phyloP scores from a whole-genome alignment of 2,329 filamentous ascomycete genomes.

The Alternaria rosae region DNA sequence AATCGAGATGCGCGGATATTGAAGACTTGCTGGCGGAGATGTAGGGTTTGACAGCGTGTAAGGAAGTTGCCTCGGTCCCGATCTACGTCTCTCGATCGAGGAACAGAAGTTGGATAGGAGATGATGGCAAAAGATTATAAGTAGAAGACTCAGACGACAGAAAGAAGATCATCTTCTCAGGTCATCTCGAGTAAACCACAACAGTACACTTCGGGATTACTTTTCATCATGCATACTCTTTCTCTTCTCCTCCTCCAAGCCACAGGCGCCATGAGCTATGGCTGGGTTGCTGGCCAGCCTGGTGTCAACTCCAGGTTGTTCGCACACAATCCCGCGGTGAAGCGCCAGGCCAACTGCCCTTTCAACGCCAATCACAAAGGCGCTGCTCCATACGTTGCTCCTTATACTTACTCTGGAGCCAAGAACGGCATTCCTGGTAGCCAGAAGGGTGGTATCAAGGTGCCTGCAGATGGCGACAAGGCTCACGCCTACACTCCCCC shows the following conservation, averaged over 20 bases:
- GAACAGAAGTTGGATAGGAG: background rate
- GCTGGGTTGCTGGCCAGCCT: conserved; percentile 28
- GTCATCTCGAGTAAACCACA: background rate
- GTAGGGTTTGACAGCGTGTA: background rate
- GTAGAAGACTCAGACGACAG: background rate
- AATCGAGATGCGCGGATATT: conserved; percentile 1
- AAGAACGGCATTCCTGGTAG: conserved; percentile 53
- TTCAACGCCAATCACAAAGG: conserved; percentile 34
- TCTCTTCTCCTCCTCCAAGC: conserved; percentile 27
- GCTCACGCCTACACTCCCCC: conserved; percentile 34
- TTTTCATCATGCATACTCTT: conserved; percentile 22
- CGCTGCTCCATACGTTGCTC: conserved; percentile 24
- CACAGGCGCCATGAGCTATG: conserved; percentile 23
- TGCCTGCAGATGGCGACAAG: conserved; percentile 53
- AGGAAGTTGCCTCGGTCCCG: conserved; percentile 4
- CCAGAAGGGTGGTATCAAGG: conserved; percentile 53
- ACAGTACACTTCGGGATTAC: background rate
- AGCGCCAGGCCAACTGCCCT: conserved; percentile 28
- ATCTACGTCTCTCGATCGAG: background rate
- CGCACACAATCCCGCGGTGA: conserved; percentile 14
- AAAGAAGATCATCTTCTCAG: background rate
- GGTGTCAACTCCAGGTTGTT: conserved; percentile 29
- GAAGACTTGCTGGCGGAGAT: background rate
- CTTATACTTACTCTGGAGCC: conserved; percentile 53
- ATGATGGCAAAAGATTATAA: background rate